Evolutionary conservation across 306 rosid species (phyloP), one percentile per base, ranked within the genome.

Genomic region (Pyrus bretschneideri): DNA sequence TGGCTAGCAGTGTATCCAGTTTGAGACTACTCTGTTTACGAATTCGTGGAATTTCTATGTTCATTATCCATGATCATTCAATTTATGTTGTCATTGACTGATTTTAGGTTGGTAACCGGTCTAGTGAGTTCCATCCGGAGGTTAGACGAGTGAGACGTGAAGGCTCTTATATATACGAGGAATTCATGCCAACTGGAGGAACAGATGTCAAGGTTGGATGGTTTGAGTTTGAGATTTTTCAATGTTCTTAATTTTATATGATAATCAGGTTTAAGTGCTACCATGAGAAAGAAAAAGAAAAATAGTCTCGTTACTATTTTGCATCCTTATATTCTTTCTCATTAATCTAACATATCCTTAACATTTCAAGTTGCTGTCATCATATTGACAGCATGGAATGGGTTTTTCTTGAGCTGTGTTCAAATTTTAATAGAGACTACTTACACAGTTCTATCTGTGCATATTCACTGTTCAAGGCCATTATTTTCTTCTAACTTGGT

Each of bases 181-280:
- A 95, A 72, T 95, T 95, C 81, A 92, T 90, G 97, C 93, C 99
- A 31, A 95, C 99, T 42, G 99, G 99, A 79, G 99, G 99, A 79
- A 95, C 99, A 79, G 99, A 95, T 87, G 99, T 95, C 74, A 95
- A 95, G 99, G 99, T 95, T 76, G 72, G 85, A 70, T 46, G 19
- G 52, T 70, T 78, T 57, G 79, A 70, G 79, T 71, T 83, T 49
- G n/a, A 76, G 68, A 71, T 18, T 25, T 65, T 74, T 63, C 70
- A 70, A 6, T 4, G 19, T 29, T n/a, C 9, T 35, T 64, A 33
- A 54, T 23, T 77, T 52, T 44, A 64, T 61, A 51, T 68, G 68
- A 49, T 3, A 61, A 42, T 46, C 49, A 72, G 69, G 68, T 40
- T 40, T 31, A 60, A 35, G 9, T 51, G 54, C n/a, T 58, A 23